Evolutionary conservation across 2,329 filamentous ascomycete genomes (phyloP).

Genomic region (Ophiostoma pallidulum): DNA sequence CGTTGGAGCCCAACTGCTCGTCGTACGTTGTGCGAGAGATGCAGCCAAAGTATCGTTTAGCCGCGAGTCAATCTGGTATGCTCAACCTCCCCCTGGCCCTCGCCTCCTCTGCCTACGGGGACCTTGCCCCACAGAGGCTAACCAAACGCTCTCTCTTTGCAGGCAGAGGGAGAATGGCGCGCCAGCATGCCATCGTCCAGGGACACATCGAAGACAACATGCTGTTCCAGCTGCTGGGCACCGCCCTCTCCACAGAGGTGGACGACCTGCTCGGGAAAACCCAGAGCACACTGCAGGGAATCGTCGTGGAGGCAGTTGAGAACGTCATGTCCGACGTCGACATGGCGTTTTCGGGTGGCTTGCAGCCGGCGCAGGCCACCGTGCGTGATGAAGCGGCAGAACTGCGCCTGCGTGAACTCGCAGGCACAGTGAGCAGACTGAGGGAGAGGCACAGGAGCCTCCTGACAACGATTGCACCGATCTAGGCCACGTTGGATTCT

Average conservation of each 20-base stretch:
- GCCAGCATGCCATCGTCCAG: not conserved
- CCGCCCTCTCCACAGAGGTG: not conserved
- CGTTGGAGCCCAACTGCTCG: not conserved
- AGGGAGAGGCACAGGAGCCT: not conserved
- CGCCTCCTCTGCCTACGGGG: not conserved
- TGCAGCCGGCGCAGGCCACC: not conserved
- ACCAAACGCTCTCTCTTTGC: not conserved
- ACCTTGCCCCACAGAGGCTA: not conserved
- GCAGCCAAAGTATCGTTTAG: not conserved
- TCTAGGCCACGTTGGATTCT: not conserved
- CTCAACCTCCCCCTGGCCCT: not conserved
- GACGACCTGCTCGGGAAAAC: not conserved
- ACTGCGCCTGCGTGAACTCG: not conserved
- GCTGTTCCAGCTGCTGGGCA: not conserved
- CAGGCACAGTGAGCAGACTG: not conserved
- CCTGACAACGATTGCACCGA: not conserved
- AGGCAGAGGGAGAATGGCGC: not conserved
- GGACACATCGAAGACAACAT: not conserved
- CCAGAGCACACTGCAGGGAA: not conserved
- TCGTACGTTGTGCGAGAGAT: not conserved
- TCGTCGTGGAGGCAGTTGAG: not conserved
- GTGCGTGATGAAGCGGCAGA: not conserved
- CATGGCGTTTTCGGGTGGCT: not conserved
- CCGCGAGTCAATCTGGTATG: not conserved
- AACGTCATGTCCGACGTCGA: not conserved